Percentiles rank a stretch among this genome's conserved stretches.
phyloP scores from a whole-genome alignment of 1,284 basidiomycete species.

The Pyrrhoderma noxium region DNA sequence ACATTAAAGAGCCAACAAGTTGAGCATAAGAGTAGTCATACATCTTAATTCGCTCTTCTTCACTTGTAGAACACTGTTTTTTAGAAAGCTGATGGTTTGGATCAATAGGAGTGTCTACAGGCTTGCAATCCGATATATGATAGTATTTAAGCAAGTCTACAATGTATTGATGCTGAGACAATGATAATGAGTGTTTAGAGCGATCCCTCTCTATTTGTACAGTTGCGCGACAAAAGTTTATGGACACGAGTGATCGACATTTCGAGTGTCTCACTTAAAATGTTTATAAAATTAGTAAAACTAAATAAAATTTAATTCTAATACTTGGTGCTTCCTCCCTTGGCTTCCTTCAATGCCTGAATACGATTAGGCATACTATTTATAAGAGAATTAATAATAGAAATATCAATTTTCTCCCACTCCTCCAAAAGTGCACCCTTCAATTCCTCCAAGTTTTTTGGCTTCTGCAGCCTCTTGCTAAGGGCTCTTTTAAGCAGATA shows the following conservation, averaged over 20 bases:
- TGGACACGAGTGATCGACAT: neutral
- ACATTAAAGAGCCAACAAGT: too few species aligned
- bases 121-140: too few species aligned
- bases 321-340: neutral
- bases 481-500: neutral
- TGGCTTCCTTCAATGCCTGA: neutral
- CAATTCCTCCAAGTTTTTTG: neutral
- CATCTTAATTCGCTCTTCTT: too few species aligned
- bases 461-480: neutral
- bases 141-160: too few species aligned
- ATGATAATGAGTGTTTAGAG: too few species aligned
- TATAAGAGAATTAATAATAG: neutral
- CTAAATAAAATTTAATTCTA: neutral
- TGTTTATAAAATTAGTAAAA: neutral
- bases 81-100: too few species aligned
- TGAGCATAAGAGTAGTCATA: too few species aligned
- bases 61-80: too few species aligned
- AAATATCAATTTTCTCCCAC: constrained; percentile 1
- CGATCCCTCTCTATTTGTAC: too few species aligned
- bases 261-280: neutral
- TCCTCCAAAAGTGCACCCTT: constrained; percentile 1
- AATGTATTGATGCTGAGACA: too few species aligned
- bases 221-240: neutral
- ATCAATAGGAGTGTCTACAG: too few species aligned
- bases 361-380: neutral